Evolutionary conservation across 306 rosid species (phyloP), one percentile per base, ranked within the genome.

Genomic region (Vigna trinervia): DNA sequence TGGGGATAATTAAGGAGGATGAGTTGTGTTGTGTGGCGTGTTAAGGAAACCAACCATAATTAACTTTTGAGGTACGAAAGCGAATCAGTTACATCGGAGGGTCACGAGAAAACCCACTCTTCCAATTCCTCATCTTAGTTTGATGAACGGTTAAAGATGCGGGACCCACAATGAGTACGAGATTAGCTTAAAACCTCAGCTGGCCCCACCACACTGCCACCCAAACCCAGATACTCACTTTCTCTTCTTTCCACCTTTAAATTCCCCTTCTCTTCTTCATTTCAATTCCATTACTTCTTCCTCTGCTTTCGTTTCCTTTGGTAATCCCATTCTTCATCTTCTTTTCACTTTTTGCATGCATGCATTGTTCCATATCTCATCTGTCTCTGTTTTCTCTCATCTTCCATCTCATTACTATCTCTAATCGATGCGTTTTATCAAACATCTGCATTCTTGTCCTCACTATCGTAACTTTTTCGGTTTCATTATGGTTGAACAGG

Each of bases 161-260:
- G 6, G 36, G 73, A 10, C 83, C 67, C 80, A 47, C 11, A 43
- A 71, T 51, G 81, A 78, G 2, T 59, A 12, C 38, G 60, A 64
- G 46, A 73, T 68, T 48, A 36, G 50, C 39, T 15, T 61, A 6
- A 48, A 2, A 51, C 20, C 47, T 45, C 38, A 68, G 69, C 76
- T 85, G 89, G 82, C n/a, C 81, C 87, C 83, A 81, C 75, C 1
- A 36, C 20, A 74, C 34, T 66, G 82, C 51, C 81, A 69, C 64
- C 80, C 66, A n/a, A 30, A 4, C 2, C 43, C 50, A 56, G 50
- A 28, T 59, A 2, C 69, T 56, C 63, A 14, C 32, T 59, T 73
- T 63, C 12, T 12, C 4, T 19, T 30, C 12, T 0, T 46, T 0
- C n/a, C 4, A 23, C 47, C 53, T 19, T 75, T 72, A 87, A 82